Percentiles rank a stretch among this genome's conserved stretches.
phyloP scores from a whole-genome alignment of 331 rosid genomes.

The Pyrus hybrid region DNA sequence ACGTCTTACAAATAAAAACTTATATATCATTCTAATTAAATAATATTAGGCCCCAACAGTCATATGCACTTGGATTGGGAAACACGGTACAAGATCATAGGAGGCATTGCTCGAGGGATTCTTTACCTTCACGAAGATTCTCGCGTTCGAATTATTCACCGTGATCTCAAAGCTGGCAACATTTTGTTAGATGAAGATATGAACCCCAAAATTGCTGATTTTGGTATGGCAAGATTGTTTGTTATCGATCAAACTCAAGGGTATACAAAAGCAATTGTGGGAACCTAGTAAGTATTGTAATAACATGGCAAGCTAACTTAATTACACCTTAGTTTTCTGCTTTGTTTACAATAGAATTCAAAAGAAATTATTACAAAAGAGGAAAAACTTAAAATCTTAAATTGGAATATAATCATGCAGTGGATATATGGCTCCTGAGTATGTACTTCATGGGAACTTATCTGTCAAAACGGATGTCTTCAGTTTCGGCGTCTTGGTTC shows the following conservation, averaged over 20 bases:
- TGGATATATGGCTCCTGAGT: neutral
- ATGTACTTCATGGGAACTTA: neutral
- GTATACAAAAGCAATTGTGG: neutral
- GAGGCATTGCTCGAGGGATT: conserved; percentile 10
- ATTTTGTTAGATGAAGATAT: conserved; percentile 3
- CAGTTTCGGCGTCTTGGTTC: neutral
- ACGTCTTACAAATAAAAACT: neutral
- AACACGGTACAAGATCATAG: conserved; percentile 4
- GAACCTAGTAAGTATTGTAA: conserved; percentile 3
- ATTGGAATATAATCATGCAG: neutral
- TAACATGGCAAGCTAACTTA: neutral
- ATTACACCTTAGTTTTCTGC: neutral
- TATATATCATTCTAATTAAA: neutral
- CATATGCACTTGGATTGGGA: conserved; percentile 3
- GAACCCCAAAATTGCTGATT: conserved; percentile 11
- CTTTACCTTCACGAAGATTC: conserved; percentile 19
- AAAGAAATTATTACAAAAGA: neutral
- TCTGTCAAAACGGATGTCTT: neutral
- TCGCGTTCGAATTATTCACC: conserved; percentile 6
- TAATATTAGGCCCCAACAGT: conserved; percentile 1
- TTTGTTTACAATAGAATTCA: neutral
- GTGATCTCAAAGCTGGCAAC: neutral
- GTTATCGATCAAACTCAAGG: neutral
- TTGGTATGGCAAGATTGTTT: conserved; percentile 3
- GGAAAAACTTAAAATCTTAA: neutral